A percentile compares a stretch with the other conserved stretches of the same genome.
Evolutionary conservation across 768 basidiomycete species (phyloP).

Genomic region (Kwoniella mangroviensis): DNA sequence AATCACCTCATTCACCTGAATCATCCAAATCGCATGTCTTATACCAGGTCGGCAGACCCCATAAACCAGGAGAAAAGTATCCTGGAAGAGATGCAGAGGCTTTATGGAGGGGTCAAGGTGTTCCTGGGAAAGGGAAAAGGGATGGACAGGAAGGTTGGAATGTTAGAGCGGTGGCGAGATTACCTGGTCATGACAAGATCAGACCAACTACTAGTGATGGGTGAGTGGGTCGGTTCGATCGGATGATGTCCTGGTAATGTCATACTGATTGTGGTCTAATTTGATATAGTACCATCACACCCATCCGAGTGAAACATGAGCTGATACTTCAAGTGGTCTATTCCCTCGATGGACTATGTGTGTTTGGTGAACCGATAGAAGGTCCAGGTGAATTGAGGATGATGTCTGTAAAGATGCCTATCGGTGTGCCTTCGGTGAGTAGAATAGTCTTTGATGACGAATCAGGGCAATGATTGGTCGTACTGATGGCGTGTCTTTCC

Average conservation of each 20-base stretch:
- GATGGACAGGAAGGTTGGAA: constrained; percentile 42
- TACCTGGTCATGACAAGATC: constrained; percentile 53
- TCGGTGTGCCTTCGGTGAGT: constrained; percentile 52
- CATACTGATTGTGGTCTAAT: background rate
- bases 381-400: constrained; percentile 53
- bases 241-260: background rate
- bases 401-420: constrained; percentile 45
- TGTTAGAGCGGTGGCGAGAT: constrained; percentile 39
- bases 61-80: constrained; percentile 35
- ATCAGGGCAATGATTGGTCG: background rate
- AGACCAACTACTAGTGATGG: constrained; percentile 50
- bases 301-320: constrained; percentile 51
- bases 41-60: constrained; percentile 40
- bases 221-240: constrained; percentile 30
- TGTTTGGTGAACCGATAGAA: constrained; percentile 33
- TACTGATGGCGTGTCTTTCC: background rate
- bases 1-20: constrained; percentile 35
- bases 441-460: background rate
- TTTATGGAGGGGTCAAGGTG: constrained; percentile 47
- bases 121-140: constrained; percentile 21
- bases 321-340: constrained; percentile 51
- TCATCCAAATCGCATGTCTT: constrained; percentile 36
- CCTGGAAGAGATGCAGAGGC: constrained; percentile 34
- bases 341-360: constrained; percentile 47
- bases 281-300: constrained; percentile 49